Base-by-base conservation (phyloP, 2,329 filamentous ascomycete genomes). In the Trichoderma afroharzianum region DNA sequence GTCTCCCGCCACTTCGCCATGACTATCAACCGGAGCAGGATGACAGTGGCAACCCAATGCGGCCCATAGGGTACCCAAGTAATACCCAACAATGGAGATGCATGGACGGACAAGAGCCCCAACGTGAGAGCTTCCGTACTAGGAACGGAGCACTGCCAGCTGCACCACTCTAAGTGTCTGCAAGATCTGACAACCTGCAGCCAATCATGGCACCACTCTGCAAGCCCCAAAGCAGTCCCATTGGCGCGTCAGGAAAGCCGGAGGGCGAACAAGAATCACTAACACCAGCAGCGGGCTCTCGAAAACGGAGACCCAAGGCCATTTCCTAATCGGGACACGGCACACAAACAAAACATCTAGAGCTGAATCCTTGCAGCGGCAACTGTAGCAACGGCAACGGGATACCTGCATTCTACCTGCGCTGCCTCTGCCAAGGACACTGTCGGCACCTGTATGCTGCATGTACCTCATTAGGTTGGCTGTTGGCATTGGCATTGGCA, bases 1-100 rank as follows among this genome's bases (percentile, higher is more conserved):
- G 8, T 32, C 28, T 64, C 28, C 6, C 36, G 21, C 14, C 55
- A 36, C 30, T 62, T 26, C 30, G 32, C 21, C 15, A 36, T 36
- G 58, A 21, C 11, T n/a, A 33, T 21, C 30, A 21, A 4, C 32
- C 57, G n/a, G 39, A 36, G 32, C 0, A 28, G 32, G 28, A 50
- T 24, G 57, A 62, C 28, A 62, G 21, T 62, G 2, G 57, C 57
- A 53, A 58, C 57, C 67, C 57, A 69, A 62, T 36, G 57, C 59
- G 67, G 67, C 39, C 67, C 66, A 62, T 69, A 33, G 32, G 26
- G 30, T n/a, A 32, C 67, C 67, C 57, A 69, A 68, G 28, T n/a
- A 68, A 62, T 62, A 69, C 67, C 67, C 57, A 69, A 69, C 67
- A 53, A 69, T 62, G 67, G 67, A 39, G 55, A 69, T 68, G 57